Evolutionary conservation across 1,284 basidiomycete genomes (phyloP).

Genomic region (Papiliotrema fonsecae): DNA sequence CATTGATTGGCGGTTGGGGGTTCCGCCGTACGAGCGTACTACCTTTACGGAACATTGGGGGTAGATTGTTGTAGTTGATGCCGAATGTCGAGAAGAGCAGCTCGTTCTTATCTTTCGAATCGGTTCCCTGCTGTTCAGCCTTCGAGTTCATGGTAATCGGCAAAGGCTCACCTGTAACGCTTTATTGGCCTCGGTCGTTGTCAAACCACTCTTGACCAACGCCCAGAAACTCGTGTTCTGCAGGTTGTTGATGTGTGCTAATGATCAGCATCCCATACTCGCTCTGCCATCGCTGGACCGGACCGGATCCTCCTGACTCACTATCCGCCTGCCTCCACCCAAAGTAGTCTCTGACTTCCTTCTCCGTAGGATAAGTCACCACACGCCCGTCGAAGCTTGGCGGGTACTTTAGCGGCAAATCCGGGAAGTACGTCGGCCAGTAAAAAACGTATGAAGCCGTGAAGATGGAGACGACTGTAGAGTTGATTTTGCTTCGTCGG

Average conservation of each 20-base stretch:
- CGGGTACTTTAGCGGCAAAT: slow-evolving; percentile 65
- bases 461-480: slow-evolving; percentile 83
- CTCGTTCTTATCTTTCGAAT: slow-evolving; percentile 85
- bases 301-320: slow-evolving; percentile 50
- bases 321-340: slow-evolving; percentile 94
- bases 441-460: slow-evolving; percentile 86
- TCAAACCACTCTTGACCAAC: slow-evolving; percentile 72
- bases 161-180: slow-evolving; percentile 60
- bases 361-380: slow-evolving; percentile 71
- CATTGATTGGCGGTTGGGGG: slow-evolving; percentile 4
- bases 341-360: slow-evolving; percentile 85
- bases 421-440: slow-evolving; percentile 73
- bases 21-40: slow-evolving; percentile 67
- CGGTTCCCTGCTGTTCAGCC: slow-evolving; percentile 61
- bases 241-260: slow-evolving; percentile 96
- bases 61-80: slow-evolving; percentile 81
- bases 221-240: slow-evolving; percentile 98
- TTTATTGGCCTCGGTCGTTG: slow-evolving; percentile 75
- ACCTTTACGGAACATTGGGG: slow-evolving; percentile 76
- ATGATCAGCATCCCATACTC: neutral
- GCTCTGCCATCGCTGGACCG: neutral
- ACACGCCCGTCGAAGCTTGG: slow-evolving; percentile 91
- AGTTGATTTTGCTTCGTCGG: slow-evolving; percentile 81
- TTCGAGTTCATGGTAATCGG: neutral
- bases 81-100: slow-evolving; percentile 75